Percentiles rank a stretch among this genome's conserved stretches.
phyloP scores from a whole-genome alignment of 768 basidiomycete species.

The Rhodocollybia butyracea region DNA sequence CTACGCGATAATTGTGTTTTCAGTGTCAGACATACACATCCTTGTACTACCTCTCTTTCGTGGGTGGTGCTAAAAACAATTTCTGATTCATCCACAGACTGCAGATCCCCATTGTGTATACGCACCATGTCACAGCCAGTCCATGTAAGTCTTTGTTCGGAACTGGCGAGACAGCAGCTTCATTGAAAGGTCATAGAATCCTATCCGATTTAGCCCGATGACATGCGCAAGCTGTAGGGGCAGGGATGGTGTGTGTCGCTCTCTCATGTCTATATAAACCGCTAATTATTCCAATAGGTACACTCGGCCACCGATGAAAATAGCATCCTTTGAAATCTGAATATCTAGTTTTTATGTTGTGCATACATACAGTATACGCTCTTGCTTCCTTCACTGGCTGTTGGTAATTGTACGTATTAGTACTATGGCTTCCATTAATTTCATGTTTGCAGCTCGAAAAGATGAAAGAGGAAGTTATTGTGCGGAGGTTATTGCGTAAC shows the following conservation, averaged over 20 bases:
- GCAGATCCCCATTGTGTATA: slow-evolving; percentile 52
- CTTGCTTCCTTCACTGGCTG: too few species aligned
- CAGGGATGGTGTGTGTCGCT: slow-evolving; percentile 17
- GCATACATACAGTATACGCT: too few species aligned
- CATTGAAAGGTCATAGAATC: too few species aligned
- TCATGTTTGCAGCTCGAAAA: too few species aligned
- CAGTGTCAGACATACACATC: slow-evolving; percentile 61
- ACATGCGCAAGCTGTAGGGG: slow-evolving; percentile 38
- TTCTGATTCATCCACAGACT: slow-evolving; percentile 33
- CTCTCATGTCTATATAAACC: neutral
- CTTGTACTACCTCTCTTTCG: slow-evolving; percentile 32
- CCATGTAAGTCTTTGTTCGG: too few species aligned
- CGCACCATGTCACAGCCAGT: slow-evolving; percentile 67
- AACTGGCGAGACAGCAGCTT: too few species aligned
- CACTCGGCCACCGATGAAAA: neutral
- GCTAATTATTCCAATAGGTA: neutral
- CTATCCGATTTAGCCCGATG: slow-evolving; percentile 64
- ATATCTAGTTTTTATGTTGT: too few species aligned
- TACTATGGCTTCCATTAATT: too few species aligned
- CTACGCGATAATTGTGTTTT: slow-evolving; percentile 63
- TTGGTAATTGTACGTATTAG: too few species aligned
- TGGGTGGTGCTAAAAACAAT: neutral
- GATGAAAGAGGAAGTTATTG: neutral
- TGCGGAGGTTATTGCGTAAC: neutral
- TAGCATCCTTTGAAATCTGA: neutral